A percentile compares a stretch with the other conserved stretches of the same genome.
These are phyloP conservation scores for Nothophoma quercina DNA, from an alignment of 2,329 filamentous ascomycete species.

Conservation along the genomic window DNA sequence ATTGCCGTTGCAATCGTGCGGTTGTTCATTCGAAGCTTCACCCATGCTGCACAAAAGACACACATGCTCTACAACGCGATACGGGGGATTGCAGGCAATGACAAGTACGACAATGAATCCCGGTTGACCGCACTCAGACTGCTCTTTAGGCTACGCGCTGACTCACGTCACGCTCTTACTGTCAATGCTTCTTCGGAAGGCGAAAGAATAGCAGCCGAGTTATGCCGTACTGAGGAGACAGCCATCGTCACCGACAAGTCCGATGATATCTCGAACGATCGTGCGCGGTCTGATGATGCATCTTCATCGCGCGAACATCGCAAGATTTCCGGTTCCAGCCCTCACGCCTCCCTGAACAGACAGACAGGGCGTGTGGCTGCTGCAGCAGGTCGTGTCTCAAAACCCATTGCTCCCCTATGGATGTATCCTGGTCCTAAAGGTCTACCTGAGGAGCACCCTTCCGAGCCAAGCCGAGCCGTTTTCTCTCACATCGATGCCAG, in stretches of 20 bases:
- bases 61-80: slow-evolving; percentile 53
- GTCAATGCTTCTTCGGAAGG: slow-evolving; percentile 75
- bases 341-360: slow-evolving; percentile 43
- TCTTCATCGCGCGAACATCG: slow-evolving; percentile 42
- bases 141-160: slow-evolving; percentile 82
- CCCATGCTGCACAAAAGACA: slow-evolving; percentile 70
- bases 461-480: slow-evolving; percentile 58
- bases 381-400: slow-evolving; percentile 38
- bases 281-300: slow-evolving; percentile 36
- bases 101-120: slow-evolving; percentile 46
- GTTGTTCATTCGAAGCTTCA: slow-evolving; percentile 79
- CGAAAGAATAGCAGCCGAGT: slow-evolving; percentile 72
- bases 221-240: slow-evolving; percentile 70
- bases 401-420: slow-evolving; percentile 59
- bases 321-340: slow-evolving; percentile 40
- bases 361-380: slow-evolving; percentile 36
- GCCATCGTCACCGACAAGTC: slow-evolving; percentile 54
- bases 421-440: slow-evolving; percentile 63
- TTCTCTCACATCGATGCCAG: slow-evolving; percentile 57
- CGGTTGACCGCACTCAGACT: slow-evolving; percentile 49
- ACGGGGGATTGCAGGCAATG: slow-evolving; percentile 40
- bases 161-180: slow-evolving; percentile 79
- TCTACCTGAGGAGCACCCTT: slow-evolving; percentile 62
- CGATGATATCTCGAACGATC: slow-evolving; percentile 47
- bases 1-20: slow-evolving; percentile 74